Evolutionary conservation across 139 green algal species (phyloP), one percentile per base, ranked within the genome.

Genomic region (Micractinium sp.): DNA sequence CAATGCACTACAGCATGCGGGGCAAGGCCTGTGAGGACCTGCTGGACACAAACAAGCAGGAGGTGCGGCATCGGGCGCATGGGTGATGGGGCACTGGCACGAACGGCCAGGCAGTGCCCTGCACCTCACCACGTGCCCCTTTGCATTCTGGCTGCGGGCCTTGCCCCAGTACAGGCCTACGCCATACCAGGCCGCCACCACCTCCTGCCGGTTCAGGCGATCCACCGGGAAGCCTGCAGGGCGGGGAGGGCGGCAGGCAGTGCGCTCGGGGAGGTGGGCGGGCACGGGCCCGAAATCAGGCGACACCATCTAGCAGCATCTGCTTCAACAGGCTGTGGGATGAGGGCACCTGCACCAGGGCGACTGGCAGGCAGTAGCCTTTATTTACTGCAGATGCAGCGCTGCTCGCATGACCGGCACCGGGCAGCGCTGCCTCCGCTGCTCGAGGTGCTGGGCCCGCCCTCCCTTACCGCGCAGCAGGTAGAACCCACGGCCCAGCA

Each of bases 41-140:
- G 14, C 15, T 67, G 60, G 60, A 16, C 15, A 23, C 15, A 16
- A 16, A 16, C 16, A 16, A 13, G 22, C 69, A 77, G 29, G 27
- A 35, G 29, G 5, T 19, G 27, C 69, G 27, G 27, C 69, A 38
- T 31, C 13, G 27, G 16, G 69, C 27, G 27, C 69, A 4, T 31
- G 23, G 69, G 60, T 16, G 16, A 16, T 14, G 60, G 15, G 16
- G 60, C 60, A 67, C 60, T 67, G 15, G 60, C 60, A 67, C 9
- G n/a, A n/a, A n/a, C 69, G 75, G n/a, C 22, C 33, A 5, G 33
- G 75, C n/a, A 14, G 77, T 14, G 15, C 60, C 60, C 16, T 67
- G 60, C 38, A n/a, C 39, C 81, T 56, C n/a, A 97, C 91, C 74
- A 97, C 75, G 91, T 97, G 94, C 0, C 91, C 94, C 85, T 94